Base-by-base conservation (phyloP, 2,329 filamentous ascomycete genomes). In the Penicillium brasilianum region DNA sequence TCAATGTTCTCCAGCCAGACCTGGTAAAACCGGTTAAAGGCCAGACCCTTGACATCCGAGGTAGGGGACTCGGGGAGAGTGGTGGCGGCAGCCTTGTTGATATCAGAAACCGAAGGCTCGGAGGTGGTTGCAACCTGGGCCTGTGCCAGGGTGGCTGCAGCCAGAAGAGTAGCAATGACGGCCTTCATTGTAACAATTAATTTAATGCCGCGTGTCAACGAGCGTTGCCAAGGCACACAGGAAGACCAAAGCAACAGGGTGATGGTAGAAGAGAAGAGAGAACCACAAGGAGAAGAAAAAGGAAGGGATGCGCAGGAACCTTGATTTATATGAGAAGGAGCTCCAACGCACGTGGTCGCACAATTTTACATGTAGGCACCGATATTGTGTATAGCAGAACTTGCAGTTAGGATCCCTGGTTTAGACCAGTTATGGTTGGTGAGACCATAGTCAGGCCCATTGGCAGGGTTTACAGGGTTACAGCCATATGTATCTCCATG, bases 1-100 rank as follows among this genome's bases (percentile, higher is more conserved):
- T 86, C 82, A 52, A 88, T 90, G 74, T 93, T 93, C 80, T 93
- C 91, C 51, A 92, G 83, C 88, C 89, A 93, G 75, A 93, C 87
- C 59, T 87, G 85, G 58, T 87, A 87, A 63, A 91, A 85, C 16
- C 90, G 87, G 72, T 92, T 85, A 72, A 93, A 93, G 0, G 83
- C 87, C 72, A 88, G 87, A 63, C 91, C 91, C 72, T 86, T 83
- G 55, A 93, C 87, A 69, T 87, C 73, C 73, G 83, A 88, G 34
- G 83, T 86, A 1, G 88, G 86, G 62, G 85, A 87, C 62, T 78
- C 77, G 1, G 87, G 87, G 71, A 82, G 81, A 11, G 87, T 87
- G 1, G 85, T 89, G 8, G 87, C 87, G 14, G 68, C 70, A 11
- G 72, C 71, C 16, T 71, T 69, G 11, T 61, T 55, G 55, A 75